phyloP scores from a whole-genome alignment of 352 stramenopile genomes.

The Plasmopara halstedii region DNA sequence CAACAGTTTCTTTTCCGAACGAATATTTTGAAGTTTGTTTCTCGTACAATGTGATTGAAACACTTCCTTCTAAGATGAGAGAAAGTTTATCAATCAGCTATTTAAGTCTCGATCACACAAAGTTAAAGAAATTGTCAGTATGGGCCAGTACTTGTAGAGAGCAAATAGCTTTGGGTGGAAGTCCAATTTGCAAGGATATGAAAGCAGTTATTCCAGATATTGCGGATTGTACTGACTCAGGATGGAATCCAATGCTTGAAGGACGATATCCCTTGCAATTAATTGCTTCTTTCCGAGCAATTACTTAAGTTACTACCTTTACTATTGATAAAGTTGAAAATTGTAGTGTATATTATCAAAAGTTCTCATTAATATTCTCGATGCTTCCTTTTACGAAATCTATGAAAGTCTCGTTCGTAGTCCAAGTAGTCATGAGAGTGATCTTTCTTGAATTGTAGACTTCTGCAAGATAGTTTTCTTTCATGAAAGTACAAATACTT shows the following conservation, averaged over 20 bases:
- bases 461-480: too few species aligned
- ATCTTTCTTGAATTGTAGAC: too few species aligned
- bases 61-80: conserved; percentile 13
- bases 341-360: neutral
- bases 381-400: too few species aligned
- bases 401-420: too few species aligned
- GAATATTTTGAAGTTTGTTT: neutral
- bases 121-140: conserved; percentile 14
- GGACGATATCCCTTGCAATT: conserved; percentile 10
- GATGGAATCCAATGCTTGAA: conserved; percentile 8
- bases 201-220: neutral
- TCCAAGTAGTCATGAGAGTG: too few species aligned
- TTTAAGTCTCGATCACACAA: conserved; percentile 25
- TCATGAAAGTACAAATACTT: neutral
- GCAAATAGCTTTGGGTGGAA: conserved; percentile 7
- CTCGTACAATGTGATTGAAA: conserved; percentile 8
- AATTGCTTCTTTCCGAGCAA: conserved; percentile 3
- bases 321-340: neutral
- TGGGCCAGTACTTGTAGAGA: conserved; percentile 22
- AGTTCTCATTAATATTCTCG: neutral
- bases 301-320: too few species aligned
- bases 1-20: neutral
- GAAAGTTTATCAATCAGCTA: conserved; percentile 20
- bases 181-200: conserved; percentile 9
- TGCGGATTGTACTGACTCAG: conserved; percentile 5